phyloP scores from a whole-genome alignment of 108 stramenopile species.

The Seminavis robusta region DNA sequence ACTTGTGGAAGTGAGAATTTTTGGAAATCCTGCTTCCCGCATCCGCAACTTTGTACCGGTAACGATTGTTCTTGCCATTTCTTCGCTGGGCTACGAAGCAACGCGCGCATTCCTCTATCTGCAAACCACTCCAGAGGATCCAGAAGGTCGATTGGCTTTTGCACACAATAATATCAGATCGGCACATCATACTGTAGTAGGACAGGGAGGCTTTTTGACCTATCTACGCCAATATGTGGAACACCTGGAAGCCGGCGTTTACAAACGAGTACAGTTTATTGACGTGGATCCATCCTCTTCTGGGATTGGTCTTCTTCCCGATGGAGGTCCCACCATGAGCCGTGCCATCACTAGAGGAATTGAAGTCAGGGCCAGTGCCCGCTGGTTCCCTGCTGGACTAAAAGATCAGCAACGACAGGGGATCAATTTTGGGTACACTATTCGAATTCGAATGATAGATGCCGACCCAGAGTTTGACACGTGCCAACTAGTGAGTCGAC shows the following conservation, averaged over 20 bases:
- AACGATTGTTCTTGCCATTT: no score
- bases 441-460: conserved; percentile 5
- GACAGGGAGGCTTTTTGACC: conserved; percentile 4
- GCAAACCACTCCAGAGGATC: not conserved
- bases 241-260: conserved; percentile 2
- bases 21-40: no score
- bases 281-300: not conserved
- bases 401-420: not conserved
- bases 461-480: not conserved
- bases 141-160: not conserved
- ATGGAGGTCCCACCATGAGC: not conserved
- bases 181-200: not conserved
- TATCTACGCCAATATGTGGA: conserved; percentile 12
- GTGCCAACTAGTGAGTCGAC: conserved; percentile 8
- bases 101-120: no score
- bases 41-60: not conserved
- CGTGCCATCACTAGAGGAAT: conserved; percentile 4
- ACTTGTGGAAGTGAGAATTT: conserved; percentile 3
- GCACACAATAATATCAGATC: not conserved
- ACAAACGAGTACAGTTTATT: not conserved
- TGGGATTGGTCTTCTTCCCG: conserved; percentile 10
- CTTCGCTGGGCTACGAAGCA: no score
- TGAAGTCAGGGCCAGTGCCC: conserved; percentile 14
- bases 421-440: conserved; percentile 17
- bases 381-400: conserved; percentile 15